Evolutionary conservation across 495 filamentous ascomycete genomes (phyloP), one percentile per base, ranked within the genome.

Genomic region (Pyronema domesticum): DNA sequence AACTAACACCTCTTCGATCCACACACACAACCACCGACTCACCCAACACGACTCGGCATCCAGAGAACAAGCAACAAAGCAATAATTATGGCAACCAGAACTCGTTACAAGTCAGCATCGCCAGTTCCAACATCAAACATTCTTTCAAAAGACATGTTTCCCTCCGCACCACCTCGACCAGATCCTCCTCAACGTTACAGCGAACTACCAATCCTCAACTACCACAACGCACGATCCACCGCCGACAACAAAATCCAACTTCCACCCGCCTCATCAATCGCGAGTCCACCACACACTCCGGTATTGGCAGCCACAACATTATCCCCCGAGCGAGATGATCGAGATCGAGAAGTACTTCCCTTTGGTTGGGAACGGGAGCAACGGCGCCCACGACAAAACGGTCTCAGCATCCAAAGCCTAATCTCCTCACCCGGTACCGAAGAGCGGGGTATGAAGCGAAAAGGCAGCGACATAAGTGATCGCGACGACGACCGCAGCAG

Each of bases 51-150:
- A n/a, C n/a, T n/a, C n/a, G n/a, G n/a, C n/a, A n/a, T 30, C 23
- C 23, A 5, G 23, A 30, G 5, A 30, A 30, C 23, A 30, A 30
- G n/a, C n/a, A n/a, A n/a, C n/a, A n/a, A 30, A 30, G 5, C 23
- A 30, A 30, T 30, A 30, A 30, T 30, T 11, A 65, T 66, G 58
- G 65, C 62, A 18, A 67, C 60, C 18, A 57, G 62, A 50, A 67
- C 62, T 51, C 68, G 68, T 51, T 67, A 59, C 56, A 69, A 68
- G 52, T 68, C 66, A 18, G 47, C 66, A 34, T 68, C 68, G 46
- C 62, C 68, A 18, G 66, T 70, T 14, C 73, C 72, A 39, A 68
- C 70, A 3, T 42, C 60, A 51, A 47, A 34, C 39, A 36, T 39
- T 15, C 48, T 53, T 15, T 53, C 55, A 30, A 54, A 46, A 39